Percentiles rank a stretch among this genome's conserved stretches.
Evolutionary conservation across 202 grass and related monocot genomes (phyloP).

Genomic region (Schoenoplectus triqueter): DNA sequence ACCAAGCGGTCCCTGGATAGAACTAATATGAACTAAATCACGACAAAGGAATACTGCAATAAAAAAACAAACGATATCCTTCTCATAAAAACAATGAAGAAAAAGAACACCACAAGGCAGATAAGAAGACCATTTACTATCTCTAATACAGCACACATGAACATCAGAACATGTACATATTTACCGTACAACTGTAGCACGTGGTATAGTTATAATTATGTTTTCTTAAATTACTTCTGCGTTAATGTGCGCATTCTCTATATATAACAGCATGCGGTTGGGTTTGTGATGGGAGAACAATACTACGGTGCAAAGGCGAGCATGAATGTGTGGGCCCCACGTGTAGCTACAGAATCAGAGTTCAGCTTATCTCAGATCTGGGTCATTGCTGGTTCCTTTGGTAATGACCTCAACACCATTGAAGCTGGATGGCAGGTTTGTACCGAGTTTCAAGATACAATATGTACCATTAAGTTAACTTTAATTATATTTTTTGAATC

Average conservation of each 20-base stretch:
- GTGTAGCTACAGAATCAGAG: conserved; percentile 62
- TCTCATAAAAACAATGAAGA: no score
- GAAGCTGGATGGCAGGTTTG: conserved; percentile 73
- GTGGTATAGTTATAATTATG: neutral
- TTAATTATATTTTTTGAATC: neutral
- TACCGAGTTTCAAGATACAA: neutral
- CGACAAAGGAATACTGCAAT: conserved; percentile 1
- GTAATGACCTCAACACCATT: conserved; percentile 88
- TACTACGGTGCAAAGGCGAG: conserved; percentile 88
- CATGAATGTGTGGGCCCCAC: conserved; percentile 87
- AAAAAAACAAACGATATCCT: neutral
- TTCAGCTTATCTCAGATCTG: conserved; percentile 94
- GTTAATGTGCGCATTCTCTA: no score
- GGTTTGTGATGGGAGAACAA: conserved; percentile 74
- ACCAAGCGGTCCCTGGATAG: neutral
- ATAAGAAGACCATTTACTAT: no score
- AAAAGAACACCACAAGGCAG: no score
- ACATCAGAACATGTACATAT: neutral
- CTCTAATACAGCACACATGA: no score
- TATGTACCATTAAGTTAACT: conserved; percentile 18
- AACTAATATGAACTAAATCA: neutral
- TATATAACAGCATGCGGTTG: conserved; percentile 69
- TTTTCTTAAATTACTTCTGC: neutral
- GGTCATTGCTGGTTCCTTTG: conserved; percentile 86
- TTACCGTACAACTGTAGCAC: neutral